Base-by-base conservation (phyloP, 1,139 yeast species). In the Waltiozyma sp. region DNA sequence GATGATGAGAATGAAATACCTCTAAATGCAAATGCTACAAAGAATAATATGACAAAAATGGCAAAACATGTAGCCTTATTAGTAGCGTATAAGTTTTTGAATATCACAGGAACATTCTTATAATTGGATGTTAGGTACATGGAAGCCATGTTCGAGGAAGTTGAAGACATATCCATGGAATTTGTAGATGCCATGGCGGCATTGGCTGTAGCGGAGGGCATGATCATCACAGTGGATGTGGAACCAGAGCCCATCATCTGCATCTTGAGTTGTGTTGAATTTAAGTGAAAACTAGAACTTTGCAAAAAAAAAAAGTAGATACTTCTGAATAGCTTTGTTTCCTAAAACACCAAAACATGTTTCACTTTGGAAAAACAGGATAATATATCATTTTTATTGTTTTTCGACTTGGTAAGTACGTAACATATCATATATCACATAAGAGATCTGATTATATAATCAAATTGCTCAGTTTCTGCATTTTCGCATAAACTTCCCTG, bases 41-140 rank as follows among this genome's bases (percentile, higher is more conserved):
- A 69, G 53, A 82, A 73, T 28, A 83, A 58, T 28, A 79, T 63
- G 37, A 78, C 61, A 54, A 81, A 83, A 19, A 83, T 80, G 31
- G 89, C 93, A 58, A 82, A 82, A 0, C 85, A 88, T 45, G 73
- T 70, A 14, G 70, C 87, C 23, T 72, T 73, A 40, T 63, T 66
- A 3, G 63, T 50, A 3, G 91, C 89, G 16, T 56, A 52, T 41
- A 83, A 61, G 1, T 62, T 61, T 46, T 68, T 61, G 64, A 82
- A 82, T 10, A 82, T 53, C 1, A 83, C 85, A 0, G 89, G 86
- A 52, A 76, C 75, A 42, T 67, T 61, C 10, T 60, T 52, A 58
- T 65, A 82, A 2, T 62, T 54, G 0, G 73, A 63, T 2, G 82
- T 75, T 54, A 83, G 63, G 53, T 65, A 75, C 34, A 31, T 31